A percentile compares a stretch with the other conserved stretches of the same genome.
Evolutionary conservation across 306 rosid species (phyloP).

Genomic region (Cajanus cajan): DNA sequence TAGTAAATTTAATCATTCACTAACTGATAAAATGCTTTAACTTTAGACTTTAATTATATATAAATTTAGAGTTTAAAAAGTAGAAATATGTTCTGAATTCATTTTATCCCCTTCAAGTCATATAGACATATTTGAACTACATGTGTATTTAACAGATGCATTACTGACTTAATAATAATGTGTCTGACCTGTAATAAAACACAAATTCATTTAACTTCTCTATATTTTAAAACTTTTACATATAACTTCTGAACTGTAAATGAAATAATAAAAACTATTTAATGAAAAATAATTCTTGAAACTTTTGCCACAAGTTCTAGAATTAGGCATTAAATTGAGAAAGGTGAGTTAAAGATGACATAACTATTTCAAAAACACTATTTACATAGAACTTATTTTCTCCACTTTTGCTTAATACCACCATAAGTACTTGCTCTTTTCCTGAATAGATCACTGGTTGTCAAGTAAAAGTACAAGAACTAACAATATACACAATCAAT

Average conservation of each 20-base stretch:
- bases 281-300: neutral
- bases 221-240: neutral
- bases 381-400: neutral
- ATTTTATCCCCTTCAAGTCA: neutral
- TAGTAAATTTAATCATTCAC: neutral
- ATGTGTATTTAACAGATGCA: neutral
- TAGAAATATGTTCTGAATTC: neutral
- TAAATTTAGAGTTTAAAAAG: neutral
- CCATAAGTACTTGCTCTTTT: constrained; percentile 22
- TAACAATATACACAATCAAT: neutral
- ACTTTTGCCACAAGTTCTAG: neutral
- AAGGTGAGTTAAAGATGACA: neutral
- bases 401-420: neutral
- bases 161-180: neutral
- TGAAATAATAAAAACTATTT: neutral
- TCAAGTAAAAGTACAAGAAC: neutral
- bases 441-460: constrained; percentile 20
- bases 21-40: neutral
- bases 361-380: neutral
- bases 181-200: neutral
- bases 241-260: neutral
- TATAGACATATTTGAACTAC: neutral
- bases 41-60: neutral
- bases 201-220: neutral
- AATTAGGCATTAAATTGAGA: neutral